Base-by-base conservation (phyloP, 306 rosid genomes). In the Styphnolobium japonicum region DNA sequence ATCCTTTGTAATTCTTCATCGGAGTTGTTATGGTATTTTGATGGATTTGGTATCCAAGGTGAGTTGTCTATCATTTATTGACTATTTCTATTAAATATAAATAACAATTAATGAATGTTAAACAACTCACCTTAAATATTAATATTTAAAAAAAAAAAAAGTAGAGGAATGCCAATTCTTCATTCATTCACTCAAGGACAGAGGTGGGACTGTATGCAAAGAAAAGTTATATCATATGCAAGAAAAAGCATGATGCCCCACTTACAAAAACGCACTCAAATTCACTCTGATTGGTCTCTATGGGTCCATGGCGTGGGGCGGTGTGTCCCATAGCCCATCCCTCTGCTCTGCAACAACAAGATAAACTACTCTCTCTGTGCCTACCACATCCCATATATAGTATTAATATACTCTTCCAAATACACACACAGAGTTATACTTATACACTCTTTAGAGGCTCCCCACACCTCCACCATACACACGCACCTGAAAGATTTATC, bases 241-340 rank as follows among this genome's bases (percentile, higher is more conserved):
- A 8, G 7, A 39, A 1, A 1, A 80, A 21, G 75, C 42, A 43
- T 14, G 16, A 48, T 72, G 85, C 45, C 91, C 91, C 91, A 87
- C 95, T 88, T 22, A 39, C 71, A 76, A 14, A 48, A 83, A 29
- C 80, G 86, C 97, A 89, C 89, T 73, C 67, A 82, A 48, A 55
- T 66, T 21, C 66, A 2, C 0, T 71, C 52, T 74, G 75, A 89
- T 91, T 89, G 86, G 93, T 78, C 62, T 16, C 15, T 40, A 78
- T 29, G 39, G 81, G 60, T 22, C 87, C 73, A 68, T 76, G 76
- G 93, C 89, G 87, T 91, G 88, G 87, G 89, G 4, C 87, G 91
- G 88, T 51, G 71, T 84, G 76, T 71, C 69, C 79, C 87, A 12
- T 25, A 66, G 22, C 55, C 77, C 78, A 37, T 60, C 76, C 64